Evolutionary conservation across 805 yeast species (phyloP).

Genomic region (Cyberlindnera maritima): DNA sequence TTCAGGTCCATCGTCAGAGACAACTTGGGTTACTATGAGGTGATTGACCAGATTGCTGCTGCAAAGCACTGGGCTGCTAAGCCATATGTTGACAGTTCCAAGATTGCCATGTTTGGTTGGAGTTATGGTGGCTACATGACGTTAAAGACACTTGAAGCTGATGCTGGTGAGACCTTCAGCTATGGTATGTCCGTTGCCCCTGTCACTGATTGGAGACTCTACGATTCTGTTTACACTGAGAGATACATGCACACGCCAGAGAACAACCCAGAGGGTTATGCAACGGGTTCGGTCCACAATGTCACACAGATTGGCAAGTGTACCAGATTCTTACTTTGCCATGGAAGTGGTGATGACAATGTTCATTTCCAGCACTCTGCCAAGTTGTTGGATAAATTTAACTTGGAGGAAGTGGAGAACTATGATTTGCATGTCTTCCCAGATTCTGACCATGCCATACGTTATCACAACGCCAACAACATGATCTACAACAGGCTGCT

Average conservation of each 20-base stretch:
- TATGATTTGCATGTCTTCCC: slow-evolving; percentile 79
- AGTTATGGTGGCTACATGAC: slow-evolving; percentile 96
- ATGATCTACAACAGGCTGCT: slow-evolving; percentile 68
- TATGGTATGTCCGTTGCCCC: slow-evolving; percentile 98
- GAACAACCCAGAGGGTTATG: slow-evolving; percentile 63
- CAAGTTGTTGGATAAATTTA: slow-evolving; percentile 71
- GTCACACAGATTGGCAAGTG: slow-evolving; percentile 52
- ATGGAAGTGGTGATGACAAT: slow-evolving; percentile 96
- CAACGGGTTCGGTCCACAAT: slow-evolving; percentile 51
- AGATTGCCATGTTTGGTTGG: slow-evolving; percentile 96
- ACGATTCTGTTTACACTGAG: slow-evolving; percentile 93
- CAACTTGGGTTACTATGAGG: slow-evolving; percentile 77
- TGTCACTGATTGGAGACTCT: slow-evolving; percentile 89
- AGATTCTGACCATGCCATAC: slow-evolving; percentile 73
- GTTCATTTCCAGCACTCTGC: slow-evolving; percentile 92
- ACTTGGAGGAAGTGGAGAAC: slow-evolving; percentile 74
- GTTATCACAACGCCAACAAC: slow-evolving; percentile 68
- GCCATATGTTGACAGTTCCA: slow-evolving; percentile 60
- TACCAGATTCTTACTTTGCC: slow-evolving; percentile 80
- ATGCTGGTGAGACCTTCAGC: slow-evolving; percentile 68
- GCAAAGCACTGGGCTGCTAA: slow-evolving; percentile 68
- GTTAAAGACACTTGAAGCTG: slow-evolving; percentile 81
- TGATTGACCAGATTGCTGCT: slow-evolving; percentile 81
- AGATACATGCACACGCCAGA: slow-evolving; percentile 87
- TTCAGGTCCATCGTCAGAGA: slow-evolving; percentile 82